Base-by-base conservation (phyloP, 805 yeast species). In the Yamadazyma endophytica region DNA sequence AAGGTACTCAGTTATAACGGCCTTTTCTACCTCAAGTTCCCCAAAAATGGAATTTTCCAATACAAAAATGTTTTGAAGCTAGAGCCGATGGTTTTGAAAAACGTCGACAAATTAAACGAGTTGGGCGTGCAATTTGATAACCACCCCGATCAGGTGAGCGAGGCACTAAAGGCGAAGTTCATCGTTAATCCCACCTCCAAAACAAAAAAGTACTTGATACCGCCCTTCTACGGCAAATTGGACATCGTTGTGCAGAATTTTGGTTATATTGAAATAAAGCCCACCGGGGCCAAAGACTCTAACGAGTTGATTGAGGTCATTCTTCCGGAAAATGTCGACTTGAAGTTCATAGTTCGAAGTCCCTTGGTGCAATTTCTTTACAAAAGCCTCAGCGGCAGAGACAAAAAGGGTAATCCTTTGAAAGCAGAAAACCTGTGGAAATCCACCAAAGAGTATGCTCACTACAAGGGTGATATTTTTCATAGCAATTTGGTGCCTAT, bases 221-320 rank as follows among this genome's bases (percentile, higher is more conserved):
- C 92, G 0, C 84, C 86, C n/a, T 82, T 82, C 43, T 61, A 56
- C 36, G 90, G 90, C 0, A 50, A 72, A 4, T 57, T 83, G 7
- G 94, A 83, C 44, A 45, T 83, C 17, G 81, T 83, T 2, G 43
- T 83, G 7, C 75, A 73, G 31, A 77, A 77, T 37, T 49, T 78
- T n/a, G 92, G 92, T 0, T 78, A 69, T 43, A 39, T 82, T 2
- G 70, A 75, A 21, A 50, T 83, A 11, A 68, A 65, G 5, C 80
- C 88, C 2, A 78, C 84, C 0, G 82, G 86, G 2, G 35, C 51
- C 2, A 50, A 50, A 14, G 32, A 27, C 1, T 36, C 33, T 8
- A 52, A 54, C 14, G 51, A 52, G 13, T 57, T 64, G 1, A 32
- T 62, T 18, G 54, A 52, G 16, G 42, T 65, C 8, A 56, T 52